Evolutionary conservation across 495 filamentous ascomycete genomes (phyloP).

Genomic region (Talaromyces ruber): DNA sequence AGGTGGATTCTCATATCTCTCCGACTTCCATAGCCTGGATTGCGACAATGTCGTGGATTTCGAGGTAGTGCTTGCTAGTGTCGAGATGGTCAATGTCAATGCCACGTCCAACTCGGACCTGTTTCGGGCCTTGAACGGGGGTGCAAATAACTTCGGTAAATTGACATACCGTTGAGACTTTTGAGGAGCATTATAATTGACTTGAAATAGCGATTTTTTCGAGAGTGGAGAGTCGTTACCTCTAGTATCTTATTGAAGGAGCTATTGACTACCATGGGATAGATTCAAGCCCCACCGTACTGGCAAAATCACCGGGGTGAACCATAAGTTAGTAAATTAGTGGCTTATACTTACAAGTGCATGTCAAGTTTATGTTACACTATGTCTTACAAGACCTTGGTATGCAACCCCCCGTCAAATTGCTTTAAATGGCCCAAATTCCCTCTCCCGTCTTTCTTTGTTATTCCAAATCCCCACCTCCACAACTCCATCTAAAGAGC

Average conservation of each 20-base stretch:
- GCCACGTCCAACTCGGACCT: conserved; percentile 19
- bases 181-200: no score
- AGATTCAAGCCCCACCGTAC: no score
- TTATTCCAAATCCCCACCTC: neutral
- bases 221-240: no score
- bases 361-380: neutral
- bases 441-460: neutral
- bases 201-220: no score
- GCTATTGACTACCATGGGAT: no score
- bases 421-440: neutral
- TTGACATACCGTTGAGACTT: no score
- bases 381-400: neutral
- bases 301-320: no score
- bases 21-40: conserved; percentile 26
- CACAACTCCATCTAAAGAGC: neutral
- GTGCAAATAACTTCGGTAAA: conserved; percentile 16
- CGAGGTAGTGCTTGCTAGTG: conserved; percentile 39
- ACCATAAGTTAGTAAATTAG: neutral
- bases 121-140: conserved; percentile 19
- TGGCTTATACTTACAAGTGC: neutral
- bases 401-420: neutral
- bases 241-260: no score
- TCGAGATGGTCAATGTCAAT: conserved; percentile 34
- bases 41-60: conserved; percentile 37
- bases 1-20: conserved; percentile 29